Conservation (phyloP, 2,329 filamentous ascomycete species). For the Colletotrichum theobromicola region DNA sequence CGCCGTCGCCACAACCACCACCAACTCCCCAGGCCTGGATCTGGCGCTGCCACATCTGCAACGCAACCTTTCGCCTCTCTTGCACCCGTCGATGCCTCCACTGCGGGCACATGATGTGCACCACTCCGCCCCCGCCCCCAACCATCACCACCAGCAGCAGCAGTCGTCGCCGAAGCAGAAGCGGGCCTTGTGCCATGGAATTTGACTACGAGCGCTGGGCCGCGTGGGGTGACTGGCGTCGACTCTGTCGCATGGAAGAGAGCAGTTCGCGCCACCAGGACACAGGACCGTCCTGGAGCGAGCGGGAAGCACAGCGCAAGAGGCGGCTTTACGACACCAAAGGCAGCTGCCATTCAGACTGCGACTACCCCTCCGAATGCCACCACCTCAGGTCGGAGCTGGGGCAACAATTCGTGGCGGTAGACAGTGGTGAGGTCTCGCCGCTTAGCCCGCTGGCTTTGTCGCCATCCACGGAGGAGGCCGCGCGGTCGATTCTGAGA, state of each 20-base stretch:
- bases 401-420: neutral
- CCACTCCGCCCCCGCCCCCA: neutral
- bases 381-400: neutral
- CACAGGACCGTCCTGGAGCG: neutral
- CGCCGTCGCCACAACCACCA: neutral
- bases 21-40: constrained; percentile 27
- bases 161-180: neutral
- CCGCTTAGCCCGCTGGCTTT: neutral
- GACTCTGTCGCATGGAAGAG: neutral
- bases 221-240: constrained; percentile 31
- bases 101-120: constrained; percentile 42
- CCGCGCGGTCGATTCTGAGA: neutral
- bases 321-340: neutral
- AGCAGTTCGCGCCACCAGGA: neutral
- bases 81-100: constrained; percentile 42
- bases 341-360: neutral
- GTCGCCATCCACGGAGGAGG: neutral
- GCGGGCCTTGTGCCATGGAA: constrained; percentile 26
- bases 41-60: constrained; percentile 40
- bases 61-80: constrained; percentile 28
- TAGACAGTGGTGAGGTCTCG: neutral
- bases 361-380: constrained; percentile 10
- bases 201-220: constrained; percentile 40
- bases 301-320: neutral
- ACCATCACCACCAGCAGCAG: neutral